Evolutionary conservation across 2,329 filamentous ascomycete species (phyloP).

Genomic region (Pseudopyrenochaeta lycopersici): DNA sequence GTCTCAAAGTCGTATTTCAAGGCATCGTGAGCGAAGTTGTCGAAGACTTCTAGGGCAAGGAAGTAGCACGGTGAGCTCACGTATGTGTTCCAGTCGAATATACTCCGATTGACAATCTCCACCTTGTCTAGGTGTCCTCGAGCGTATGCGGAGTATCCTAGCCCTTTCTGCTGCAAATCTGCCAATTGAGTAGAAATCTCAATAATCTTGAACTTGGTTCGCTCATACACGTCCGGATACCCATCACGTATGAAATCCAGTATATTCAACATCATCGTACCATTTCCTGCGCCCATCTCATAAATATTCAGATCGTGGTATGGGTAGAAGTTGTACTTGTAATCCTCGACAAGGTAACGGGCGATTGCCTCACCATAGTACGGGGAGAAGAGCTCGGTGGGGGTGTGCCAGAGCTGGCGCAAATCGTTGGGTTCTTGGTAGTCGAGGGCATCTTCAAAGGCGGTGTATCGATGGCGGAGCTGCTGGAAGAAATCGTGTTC

Average conservation of each 20-base stretch:
- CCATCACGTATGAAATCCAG: constrained; percentile 92
- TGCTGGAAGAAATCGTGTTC: constrained; percentile 84
- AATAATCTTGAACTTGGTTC: constrained; percentile 94
- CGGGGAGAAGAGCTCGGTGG: constrained; percentile 94
- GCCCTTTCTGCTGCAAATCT: constrained; percentile 75
- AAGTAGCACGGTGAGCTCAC: constrained; percentile 97
- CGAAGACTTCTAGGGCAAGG: constrained; percentile 96
- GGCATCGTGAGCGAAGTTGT: constrained; percentile 96
- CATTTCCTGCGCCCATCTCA: constrained; percentile 97
- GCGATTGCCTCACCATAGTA: constrained; percentile 98
- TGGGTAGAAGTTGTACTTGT: constrained; percentile 91
- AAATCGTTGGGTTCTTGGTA: constrained; percentile 74
- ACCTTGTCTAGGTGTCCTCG: constrained; percentile 84
- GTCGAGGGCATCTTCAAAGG: constrained; percentile 91
- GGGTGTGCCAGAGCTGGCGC: constrained; percentile 96
- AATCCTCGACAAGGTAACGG: constrained; percentile 95
- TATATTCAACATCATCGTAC: constrained; percentile 97
- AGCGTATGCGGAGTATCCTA: constrained; percentile 71
- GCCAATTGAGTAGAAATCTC: constrained; percentile 90
- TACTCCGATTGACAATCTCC: constrained; percentile 91
- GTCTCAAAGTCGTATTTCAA: constrained; percentile 89
- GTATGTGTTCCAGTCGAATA: constrained; percentile 91
- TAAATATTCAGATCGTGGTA: constrained; percentile 98
- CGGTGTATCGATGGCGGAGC: constrained; percentile 81
- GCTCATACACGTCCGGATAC: constrained; percentile 90